phyloP scores from a whole-genome alignment of 768 basidiomycete genomes.

The Roridomyces roridus region DNA sequence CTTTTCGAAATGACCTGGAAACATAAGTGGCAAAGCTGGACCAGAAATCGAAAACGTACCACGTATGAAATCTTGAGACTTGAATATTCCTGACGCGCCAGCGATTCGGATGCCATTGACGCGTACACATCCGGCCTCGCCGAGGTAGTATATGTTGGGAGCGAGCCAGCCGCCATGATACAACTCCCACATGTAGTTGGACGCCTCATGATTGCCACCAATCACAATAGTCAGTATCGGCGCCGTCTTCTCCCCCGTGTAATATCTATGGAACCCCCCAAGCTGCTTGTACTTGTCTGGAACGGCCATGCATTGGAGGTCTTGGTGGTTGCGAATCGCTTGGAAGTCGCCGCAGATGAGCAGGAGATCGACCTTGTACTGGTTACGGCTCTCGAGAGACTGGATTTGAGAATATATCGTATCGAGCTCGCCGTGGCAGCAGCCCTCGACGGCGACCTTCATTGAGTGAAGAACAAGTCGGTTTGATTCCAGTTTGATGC shows the following conservation, averaged over 20 bases:
- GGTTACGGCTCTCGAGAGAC: conserved; percentile 62
- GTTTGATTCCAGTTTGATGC: not conserved
- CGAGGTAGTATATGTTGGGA: conserved; percentile 95
- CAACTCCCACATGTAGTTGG: conserved; percentile 95
- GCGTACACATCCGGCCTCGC: conserved; percentile 87
- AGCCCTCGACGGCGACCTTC: conserved; percentile 91
- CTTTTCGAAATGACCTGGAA: conserved; percentile 76
- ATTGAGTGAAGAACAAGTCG: not conserved
- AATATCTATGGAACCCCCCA: conserved; percentile 90
- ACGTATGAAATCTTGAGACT: conserved; percentile 71
- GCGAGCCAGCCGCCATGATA: conserved; percentile 98
- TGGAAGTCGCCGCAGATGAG: conserved; percentile 97
- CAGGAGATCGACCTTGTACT: conserved; percentile 80
- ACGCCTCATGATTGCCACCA: conserved; percentile 98
- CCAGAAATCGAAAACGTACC: conserved; percentile 48
- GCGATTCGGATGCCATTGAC: conserved; percentile 89
- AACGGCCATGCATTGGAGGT: conserved; percentile 90
- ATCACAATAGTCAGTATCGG: conserved; percentile 92
- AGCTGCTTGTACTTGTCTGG: conserved; percentile 87
- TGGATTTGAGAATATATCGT: conserved; percentile 79
- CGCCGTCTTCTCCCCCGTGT: conserved; percentile 80
- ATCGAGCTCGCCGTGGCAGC: conserved; percentile 94
- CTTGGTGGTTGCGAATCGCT: conserved; percentile 84
- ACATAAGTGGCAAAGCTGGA: not conserved
- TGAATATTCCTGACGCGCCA: conserved; percentile 96